Conservation (phyloP, 805 yeast genomes). For the Citeromyces nyonsensis region DNA sequence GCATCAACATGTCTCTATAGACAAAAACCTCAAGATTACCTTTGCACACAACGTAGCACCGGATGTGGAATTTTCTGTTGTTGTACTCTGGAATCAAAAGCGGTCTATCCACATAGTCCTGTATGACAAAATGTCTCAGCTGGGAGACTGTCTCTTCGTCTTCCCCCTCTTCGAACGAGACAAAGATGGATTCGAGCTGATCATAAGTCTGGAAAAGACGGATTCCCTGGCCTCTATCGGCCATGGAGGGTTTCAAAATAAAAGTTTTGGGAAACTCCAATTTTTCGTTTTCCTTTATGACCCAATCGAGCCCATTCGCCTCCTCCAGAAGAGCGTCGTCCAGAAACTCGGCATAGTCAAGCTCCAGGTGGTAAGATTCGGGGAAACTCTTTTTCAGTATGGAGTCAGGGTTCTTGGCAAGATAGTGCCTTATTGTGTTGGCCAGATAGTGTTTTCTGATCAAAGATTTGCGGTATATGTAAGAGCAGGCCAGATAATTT, state of each 20-base stretch:
- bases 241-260: conserved; percentile 94
- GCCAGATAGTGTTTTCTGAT: conserved; percentile 83
- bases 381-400: conserved; percentile 50
- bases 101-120: conserved; percentile 62
- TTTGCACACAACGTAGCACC: conserved; percentile 65
- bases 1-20: conserved; percentile 62
- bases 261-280: conserved; percentile 30
- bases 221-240: conserved; percentile 95
- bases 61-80: conserved; percentile 72
- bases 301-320: conserved; percentile 75
- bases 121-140: conserved; percentile 81
- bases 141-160: conserved; percentile 64
- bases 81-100: conserved; percentile 44
- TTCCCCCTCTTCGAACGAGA: conserved; percentile 69
- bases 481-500: conserved; percentile 58
- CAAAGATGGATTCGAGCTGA: conserved; percentile 71
- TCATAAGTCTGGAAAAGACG: conserved; percentile 64
- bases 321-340: conserved; percentile 84
- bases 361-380: conserved; percentile 63
- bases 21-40: conserved; percentile 73
- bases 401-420: conserved; percentile 61
- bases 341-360: conserved; percentile 90
- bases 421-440: conserved; percentile 64
- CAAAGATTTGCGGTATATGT: conserved; percentile 77
- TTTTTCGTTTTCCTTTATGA: conserved; percentile 35